Percentiles rank a stretch among this genome's conserved stretches.
Conservation (phyloP, 345 rosid genomes). For the Heritiera littoralis region DNA sequence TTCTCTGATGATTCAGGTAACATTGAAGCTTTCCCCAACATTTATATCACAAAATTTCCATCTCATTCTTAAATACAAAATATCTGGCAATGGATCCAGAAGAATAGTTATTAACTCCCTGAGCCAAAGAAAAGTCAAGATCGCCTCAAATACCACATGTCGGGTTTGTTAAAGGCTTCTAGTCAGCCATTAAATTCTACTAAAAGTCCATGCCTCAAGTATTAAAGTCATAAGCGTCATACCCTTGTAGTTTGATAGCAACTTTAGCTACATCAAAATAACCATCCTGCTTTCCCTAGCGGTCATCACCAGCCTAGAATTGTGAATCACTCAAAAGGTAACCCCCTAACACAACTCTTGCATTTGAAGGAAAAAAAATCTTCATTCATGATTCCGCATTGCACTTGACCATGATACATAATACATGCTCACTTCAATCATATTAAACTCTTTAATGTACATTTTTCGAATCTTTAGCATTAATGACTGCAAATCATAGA, state of each 20-base stretch:
- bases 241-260: neutral
- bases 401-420: neutral
- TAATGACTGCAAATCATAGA: neutral
- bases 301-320: neutral
- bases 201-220: neutral
- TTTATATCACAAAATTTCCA: neutral
- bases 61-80: neutral
- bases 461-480: neutral
- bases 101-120: neutral
- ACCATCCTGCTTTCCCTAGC: slow-evolving; percentile 6
- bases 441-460: neutral
- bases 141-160: neutral
- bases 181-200: neutral
- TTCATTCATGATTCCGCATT: neutral
- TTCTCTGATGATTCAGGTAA: neutral
- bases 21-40: neutral
- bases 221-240: neutral
- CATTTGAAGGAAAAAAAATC: neutral
- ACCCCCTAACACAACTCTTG: neutral
- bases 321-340: neutral
- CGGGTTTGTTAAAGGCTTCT: neutral
- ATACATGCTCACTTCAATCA: neutral
- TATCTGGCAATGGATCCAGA: neutral
- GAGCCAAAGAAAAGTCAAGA: neutral
- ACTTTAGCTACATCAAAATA: neutral